Conservation (phyloP, 2,329 filamentous ascomycete genomes). For the Aspergillus pseudotamarii region DNA sequence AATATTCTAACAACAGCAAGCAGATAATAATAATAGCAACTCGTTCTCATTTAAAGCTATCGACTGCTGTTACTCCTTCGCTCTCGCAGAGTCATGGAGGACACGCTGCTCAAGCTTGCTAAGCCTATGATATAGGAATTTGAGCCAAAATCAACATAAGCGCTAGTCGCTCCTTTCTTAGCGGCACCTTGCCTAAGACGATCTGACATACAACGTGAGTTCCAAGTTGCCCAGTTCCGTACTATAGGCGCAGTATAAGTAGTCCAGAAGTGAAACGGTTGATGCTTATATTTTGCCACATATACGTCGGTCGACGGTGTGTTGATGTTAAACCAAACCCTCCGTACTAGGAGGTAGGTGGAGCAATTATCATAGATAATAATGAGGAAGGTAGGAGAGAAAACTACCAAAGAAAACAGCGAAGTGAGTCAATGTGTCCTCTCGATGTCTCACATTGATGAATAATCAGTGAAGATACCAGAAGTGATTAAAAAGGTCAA, state of each 20-base stretch:
- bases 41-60: neutral
- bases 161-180: neutral
- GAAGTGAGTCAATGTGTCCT: neutral
- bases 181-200: neutral
- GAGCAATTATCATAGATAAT: neutral
- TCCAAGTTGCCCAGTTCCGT: neutral
- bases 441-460: neutral
- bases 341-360: neutral
- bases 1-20: neutral
- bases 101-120: neutral
- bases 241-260: neutral
- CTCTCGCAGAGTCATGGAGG: neutral
- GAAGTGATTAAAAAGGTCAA: neutral
- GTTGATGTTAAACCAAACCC: neutral
- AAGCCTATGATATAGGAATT: neutral
- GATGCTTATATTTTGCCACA: neutral
- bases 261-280: neutral
- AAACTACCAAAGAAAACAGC: neutral
- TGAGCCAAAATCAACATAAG: neutral
- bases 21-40: neutral
- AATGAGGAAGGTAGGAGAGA: neutral
- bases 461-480: neutral
- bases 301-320: neutral
- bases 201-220: neutral
- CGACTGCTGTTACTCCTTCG: neutral